A percentile compares a stretch with the other conserved stretches of the same genome.
Conservation (phyloP, 2,329 filamentous ascomycete species). For the Xylaria hypoxylon region DNA sequence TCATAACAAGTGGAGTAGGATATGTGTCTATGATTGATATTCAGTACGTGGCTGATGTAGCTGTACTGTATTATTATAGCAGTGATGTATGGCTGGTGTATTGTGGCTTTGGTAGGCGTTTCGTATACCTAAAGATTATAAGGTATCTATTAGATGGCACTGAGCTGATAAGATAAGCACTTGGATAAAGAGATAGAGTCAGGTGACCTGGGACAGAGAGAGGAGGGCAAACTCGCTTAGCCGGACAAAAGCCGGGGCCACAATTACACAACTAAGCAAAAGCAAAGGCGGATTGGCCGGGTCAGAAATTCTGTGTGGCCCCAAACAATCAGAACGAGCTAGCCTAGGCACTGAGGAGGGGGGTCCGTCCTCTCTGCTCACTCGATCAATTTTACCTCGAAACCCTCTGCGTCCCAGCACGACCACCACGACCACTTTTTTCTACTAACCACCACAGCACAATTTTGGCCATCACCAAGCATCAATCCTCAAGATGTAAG, state of each 20-base stretch:
- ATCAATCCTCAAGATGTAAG: slow-evolving; percentile 51
- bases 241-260: slow-evolving; percentile 43
- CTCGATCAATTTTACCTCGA: slow-evolving; percentile 42
- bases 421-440: slow-evolving; percentile 40
- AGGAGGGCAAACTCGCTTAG: slow-evolving; percentile 51
- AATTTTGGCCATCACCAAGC: slow-evolving; percentile 46
- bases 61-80: too few species aligned
- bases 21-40: too few species aligned
- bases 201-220: slow-evolving; percentile 40
- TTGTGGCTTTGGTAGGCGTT: too few species aligned
- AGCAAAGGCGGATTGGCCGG: slow-evolving; percentile 23
- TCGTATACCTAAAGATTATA: too few species aligned
- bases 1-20: too few species aligned
- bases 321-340: neutral
- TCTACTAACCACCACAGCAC: slow-evolving; percentile 49
- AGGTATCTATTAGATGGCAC: neutral
- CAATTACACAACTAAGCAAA: slow-evolving; percentile 41
- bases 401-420: slow-evolving; percentile 42
- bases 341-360: slow-evolving; percentile 19
- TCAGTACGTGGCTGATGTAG: too few species aligned
- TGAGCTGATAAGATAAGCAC: neutral
- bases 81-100: too few species aligned
- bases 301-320: slow-evolving; percentile 35
- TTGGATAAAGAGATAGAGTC: slow-evolving; percentile 29
- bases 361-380: slow-evolving; percentile 1